Evolutionary conservation across 2,329 filamentous ascomycete genomes (phyloP), one percentile per base, ranked within the genome.

Genomic region (Fusarium torreyae): DNA sequence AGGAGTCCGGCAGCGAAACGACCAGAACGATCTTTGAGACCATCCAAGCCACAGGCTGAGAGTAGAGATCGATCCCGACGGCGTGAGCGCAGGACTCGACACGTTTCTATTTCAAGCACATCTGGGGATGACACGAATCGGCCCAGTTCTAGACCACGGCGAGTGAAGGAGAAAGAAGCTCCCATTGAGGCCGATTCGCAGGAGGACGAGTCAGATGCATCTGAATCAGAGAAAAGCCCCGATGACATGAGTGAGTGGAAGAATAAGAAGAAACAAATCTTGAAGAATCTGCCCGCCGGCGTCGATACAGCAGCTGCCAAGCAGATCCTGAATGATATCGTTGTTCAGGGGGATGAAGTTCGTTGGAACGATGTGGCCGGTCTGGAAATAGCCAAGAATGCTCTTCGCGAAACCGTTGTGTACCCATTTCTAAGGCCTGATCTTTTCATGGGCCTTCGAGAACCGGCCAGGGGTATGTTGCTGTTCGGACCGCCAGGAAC

Each of bases 401-500:
- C 96, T 0, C 82, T 99, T 50, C 95, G 97, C 75, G 96, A 99
- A 80, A 94, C 94, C 1, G 96, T 99, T 2, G 95, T 99, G 3
- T 99, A 99, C 75, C 96, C 96, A 1, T 98, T 99, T 77, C 83
- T 99, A 13, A 91, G 96, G 2, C 96, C 96, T 2, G 96, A 99
- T 79, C 83, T 99, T 3, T 99, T 99, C 81, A 96, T 95, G 88
- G 96, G 96, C 0, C 85, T 99, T 13, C 91, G 96, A 39, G 96
- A 99, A 77, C 96, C 96, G 20, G 95, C 96, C 15, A 87, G 94
- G 60, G 96, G 96, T 7, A 98, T 99, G 93, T 85, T 99, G 2
- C 85, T 99, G 2, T 99, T 99, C 76, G 96, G 96, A 0, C 96
- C 96, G 2, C 96, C 96, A 0, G 96, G 96, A n/a, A 99, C 96